These are phyloP conservation scores for Candida frijolesensis DNA, from an alignment of 1,139 yeast species.

Conservation along the genomic window DNA sequence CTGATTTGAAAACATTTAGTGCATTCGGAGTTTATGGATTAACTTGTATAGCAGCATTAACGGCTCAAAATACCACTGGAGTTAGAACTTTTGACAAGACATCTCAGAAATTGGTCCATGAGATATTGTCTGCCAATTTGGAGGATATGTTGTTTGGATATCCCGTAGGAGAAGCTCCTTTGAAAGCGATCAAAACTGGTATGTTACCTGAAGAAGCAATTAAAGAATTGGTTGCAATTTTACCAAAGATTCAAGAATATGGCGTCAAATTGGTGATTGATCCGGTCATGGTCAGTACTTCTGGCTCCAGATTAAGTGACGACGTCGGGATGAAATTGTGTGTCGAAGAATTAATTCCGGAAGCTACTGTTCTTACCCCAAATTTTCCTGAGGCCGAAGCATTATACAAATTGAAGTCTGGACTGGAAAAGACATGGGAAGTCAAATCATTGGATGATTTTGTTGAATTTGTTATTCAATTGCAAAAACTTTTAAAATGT, in stretches of 20 bases:
- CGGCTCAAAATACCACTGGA: constrained; percentile 77
- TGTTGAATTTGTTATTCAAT: constrained; percentile 38
- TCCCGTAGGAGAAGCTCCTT: constrained; percentile 27
- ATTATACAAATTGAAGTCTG: constrained; percentile 27
- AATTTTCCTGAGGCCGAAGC: constrained; percentile 66
- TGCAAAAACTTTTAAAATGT: constrained; percentile 47
- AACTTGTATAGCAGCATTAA: constrained; percentile 79
- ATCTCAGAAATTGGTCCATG: constrained; percentile 42
- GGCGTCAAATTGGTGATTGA: constrained; percentile 60
- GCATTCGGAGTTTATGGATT: constrained; percentile 80
- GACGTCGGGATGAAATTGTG: constrained; percentile 47
- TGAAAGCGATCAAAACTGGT: constrained; percentile 78
- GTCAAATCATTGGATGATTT: constrained; percentile 18
- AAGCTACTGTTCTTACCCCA: constrained; percentile 74
- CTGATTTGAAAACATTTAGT: constrained; percentile 81
- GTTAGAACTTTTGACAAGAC: constrained; percentile 56
- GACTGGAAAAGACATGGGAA: constrained; percentile 6
- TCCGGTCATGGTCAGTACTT: constrained; percentile 83
- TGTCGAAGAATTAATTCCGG: constrained; percentile 49
- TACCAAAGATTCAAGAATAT: constrained; percentile 29
- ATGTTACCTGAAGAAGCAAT: constrained; percentile 69
- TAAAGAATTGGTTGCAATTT: constrained; percentile 40
- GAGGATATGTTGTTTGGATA: constrained; percentile 56
- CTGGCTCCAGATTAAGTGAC: constrained; percentile 63
- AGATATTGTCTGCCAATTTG: constrained; percentile 57